Evolutionary conservation across 1,284 basidiomycete genomes (phyloP), one percentile per base, ranked within the genome.

Genomic region (Malassezia pachydermatis): DNA sequence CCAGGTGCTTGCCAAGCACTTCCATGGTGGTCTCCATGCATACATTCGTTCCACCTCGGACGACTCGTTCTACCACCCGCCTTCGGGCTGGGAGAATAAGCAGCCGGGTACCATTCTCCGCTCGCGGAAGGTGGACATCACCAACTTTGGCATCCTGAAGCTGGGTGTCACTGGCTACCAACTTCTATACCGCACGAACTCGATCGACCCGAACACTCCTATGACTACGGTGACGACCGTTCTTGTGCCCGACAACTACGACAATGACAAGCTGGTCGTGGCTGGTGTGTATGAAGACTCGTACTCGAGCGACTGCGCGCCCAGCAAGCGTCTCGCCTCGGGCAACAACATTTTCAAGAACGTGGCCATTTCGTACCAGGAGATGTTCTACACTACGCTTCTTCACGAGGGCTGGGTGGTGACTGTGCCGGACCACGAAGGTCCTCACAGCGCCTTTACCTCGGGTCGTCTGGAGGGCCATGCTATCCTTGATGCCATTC

Each of bases 371-470:
- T 33, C 55, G 2, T 62, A 59, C 5, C 63, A 67, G 42, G 51
- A 55, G 44, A 38, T 67, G 27, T 62, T 67, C 29, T 49, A 64
- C 19, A 59, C 48, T 7, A 59, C 63, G 2, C 54, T 52, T 13
- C 43, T 68, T 5, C 50, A 64, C 37, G 41, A 58, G 23, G 65
- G 65, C 36, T 65, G 60, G 59, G 62, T 60, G 13, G 45, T 55
- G 6, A 51, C 58, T 0, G 54, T 63, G 9, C 57, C 67, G 1
- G 67, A 69, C 46, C 60, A 68, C 57, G 63, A 70, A 49, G 48
- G 51, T 17, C 61, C 65, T 33, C 53, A 60, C 9, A 57, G 45
- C 25, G 63, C 63, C 0, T 68, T 70, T 30, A 62, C 57, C 2
- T 60, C 63, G 1, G 67, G 60, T 6, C 47, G 24, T 11, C 55